These are phyloP conservation scores for Aureoboletus auriporus DNA, from an alignment of 768 basidiomycete species.

Conservation along the genomic window DNA sequence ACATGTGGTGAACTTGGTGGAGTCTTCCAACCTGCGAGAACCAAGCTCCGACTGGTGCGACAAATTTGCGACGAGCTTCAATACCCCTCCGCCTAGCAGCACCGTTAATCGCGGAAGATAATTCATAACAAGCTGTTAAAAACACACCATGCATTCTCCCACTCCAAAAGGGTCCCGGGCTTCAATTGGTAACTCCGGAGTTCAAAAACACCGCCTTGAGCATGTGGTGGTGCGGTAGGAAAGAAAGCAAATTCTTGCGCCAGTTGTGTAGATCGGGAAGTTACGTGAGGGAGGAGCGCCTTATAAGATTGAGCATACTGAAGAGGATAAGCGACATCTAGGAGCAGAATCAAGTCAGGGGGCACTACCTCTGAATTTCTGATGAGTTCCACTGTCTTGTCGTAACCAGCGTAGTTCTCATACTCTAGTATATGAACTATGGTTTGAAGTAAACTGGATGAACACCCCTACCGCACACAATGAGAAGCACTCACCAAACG, in stretches of 20 bases:
- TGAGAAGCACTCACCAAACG: conserved; percentile 55
- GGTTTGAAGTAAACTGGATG: not conserved
- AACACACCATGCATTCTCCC: conserved; percentile 87
- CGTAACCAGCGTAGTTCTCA: conserved; percentile 88
- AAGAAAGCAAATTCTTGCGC: conserved; percentile 95
- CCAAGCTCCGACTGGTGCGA: conserved; percentile 88
- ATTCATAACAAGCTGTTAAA: not conserved
- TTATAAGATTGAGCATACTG: conserved; percentile 68
- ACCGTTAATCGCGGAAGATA: conserved; percentile 3
- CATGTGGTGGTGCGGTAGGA: conserved; percentile 83
- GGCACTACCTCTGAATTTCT: conserved; percentile 58
- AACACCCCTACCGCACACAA: not conserved
- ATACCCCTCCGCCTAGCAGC: conserved; percentile 79
- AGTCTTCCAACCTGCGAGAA: conserved; percentile 83
- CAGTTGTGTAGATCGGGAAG: conserved; percentile 70
- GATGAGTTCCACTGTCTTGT: conserved; percentile 66
- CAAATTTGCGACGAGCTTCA: conserved; percentile 85
- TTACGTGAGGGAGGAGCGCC: conserved; percentile 73
- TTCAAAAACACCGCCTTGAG: conserved; percentile 91
- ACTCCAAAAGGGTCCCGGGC: conserved; percentile 88
- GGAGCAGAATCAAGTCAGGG: not conserved
- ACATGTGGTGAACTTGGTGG: conserved; percentile 92
- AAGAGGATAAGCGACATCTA: not conserved
- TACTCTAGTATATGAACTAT: conserved; percentile 82
- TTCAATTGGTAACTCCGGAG: conserved; percentile 83